A percentile compares a stretch with the other conserved stretches of the same genome.
Evolutionary conservation across 2,329 filamentous ascomycete species (phyloP).

Genomic region (Nothomitra cinnamomea): DNA sequence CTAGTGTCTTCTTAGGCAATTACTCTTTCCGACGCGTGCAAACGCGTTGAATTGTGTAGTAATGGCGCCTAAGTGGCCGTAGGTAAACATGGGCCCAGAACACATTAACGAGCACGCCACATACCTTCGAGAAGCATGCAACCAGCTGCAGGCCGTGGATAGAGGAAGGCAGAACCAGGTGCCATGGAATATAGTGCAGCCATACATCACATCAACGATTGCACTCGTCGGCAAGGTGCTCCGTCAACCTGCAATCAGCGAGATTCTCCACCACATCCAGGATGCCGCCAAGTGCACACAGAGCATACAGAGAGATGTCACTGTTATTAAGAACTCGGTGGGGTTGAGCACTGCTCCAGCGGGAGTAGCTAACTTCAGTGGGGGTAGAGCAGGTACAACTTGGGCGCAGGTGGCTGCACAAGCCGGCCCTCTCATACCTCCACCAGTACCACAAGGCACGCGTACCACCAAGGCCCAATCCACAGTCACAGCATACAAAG

Average conservation of each 20-base stretch:
- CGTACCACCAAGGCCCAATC: conserved; percentile 10
- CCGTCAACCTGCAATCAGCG: conserved; percentile 10
- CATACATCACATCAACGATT: conserved; percentile 11
- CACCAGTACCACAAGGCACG: conserved; percentile 7
- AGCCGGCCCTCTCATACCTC: conserved; percentile 8
- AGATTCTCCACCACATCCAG: conserved; percentile 12
- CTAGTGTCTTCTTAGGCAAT: too few species aligned
- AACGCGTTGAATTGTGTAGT: conserved; percentile 8
- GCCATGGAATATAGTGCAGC: conserved; percentile 11
- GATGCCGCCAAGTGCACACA: conserved; percentile 12
- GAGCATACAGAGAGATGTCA: conserved; percentile 13
- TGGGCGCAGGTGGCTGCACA: conserved; percentile 11
- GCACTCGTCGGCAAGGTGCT: conserved; percentile 11
- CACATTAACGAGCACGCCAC: conserved; percentile 12
- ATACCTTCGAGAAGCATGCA: conserved; percentile 12
- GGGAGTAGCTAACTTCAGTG: conserved; percentile 10
- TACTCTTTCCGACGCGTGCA: conserved; percentile 8
- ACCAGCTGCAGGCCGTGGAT: conserved; percentile 11
- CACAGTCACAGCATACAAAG: conserved; percentile 13
- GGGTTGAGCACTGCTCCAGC: conserved; percentile 10
- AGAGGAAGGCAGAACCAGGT: conserved; percentile 10
- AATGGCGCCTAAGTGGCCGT: conserved; percentile 9
- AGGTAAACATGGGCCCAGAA: conserved; percentile 11
- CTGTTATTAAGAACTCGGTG: conserved; percentile 12
- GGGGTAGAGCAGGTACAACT: conserved; percentile 8